Base-by-base conservation (phyloP, 768 basidiomycete genomes). In the Amylocystis lapponica region DNA sequence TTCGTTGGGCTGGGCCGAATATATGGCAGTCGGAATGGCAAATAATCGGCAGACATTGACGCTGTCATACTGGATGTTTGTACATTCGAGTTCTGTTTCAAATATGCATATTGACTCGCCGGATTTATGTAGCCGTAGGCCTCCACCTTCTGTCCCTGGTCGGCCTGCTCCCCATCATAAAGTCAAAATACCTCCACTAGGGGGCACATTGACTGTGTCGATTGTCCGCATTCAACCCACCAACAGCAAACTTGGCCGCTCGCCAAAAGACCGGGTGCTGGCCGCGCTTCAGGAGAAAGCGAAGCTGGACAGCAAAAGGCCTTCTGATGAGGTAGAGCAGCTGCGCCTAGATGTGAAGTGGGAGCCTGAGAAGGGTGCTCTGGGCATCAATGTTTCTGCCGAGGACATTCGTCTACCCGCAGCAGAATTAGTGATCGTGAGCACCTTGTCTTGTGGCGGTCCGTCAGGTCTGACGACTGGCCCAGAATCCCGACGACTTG, bases 31-130 rank as follows among this genome's bases (percentile, higher is more conserved):
- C 12, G 75, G 81, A 31, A 79, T 93, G 70, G 74, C 73, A 17
- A 70, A 75, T 23, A 74, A 83, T 52, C 72, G 84, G 32, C 84
- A 84, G 60, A 72, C 71, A 1, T 66, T 96, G 50, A 74, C 69
- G 5, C 73, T 83, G 20, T 79, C 78, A n/a, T 97, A 97, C 58
- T 97, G 94, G 94, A 68, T 86, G 91, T 92, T 57, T 45, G 64
- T 60, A 3, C 22, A 25, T 4, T n/a, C 20, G 7, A 31, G 20
- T 31, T 31, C 37, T 36, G 34, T 7, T 22, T 21, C 37, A 11
- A 35, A 17, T 7, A 3, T n/a, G n/a, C n/a, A n/a, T n/a, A 12
- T 27, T 13, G 35, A 26, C 21, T 33, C 25, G 27, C 19, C 45
- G 47, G 34, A 54, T 21, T 27, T 21, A 17, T 20, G 3, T 17